A percentile compares a stretch with the other conserved stretches of the same genome.
Evolutionary conservation across 768 basidiomycete species (phyloP).

Genomic region (Lactifluus rugatus): DNA sequence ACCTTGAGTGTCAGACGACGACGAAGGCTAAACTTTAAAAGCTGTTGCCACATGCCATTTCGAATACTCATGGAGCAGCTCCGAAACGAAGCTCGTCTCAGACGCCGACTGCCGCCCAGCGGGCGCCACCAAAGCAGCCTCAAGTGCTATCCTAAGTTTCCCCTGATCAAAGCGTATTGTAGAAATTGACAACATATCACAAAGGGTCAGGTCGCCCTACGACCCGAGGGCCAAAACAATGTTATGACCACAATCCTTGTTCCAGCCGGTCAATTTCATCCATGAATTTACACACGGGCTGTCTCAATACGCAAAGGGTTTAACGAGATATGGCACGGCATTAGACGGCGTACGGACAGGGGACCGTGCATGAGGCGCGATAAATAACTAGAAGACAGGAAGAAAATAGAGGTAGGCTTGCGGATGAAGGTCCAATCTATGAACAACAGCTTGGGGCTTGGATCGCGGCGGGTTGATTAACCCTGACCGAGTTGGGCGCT

Average conservation of each 20-base stretch:
- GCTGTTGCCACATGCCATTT: too few relatives aligned
- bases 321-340: conserved; percentile 1
- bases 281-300: conserved; percentile 25
- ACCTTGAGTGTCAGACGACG: too few relatives aligned
- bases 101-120: too few relatives aligned
- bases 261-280: conserved; percentile 26
- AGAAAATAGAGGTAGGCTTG: neutral
- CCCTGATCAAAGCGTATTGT: neutral
- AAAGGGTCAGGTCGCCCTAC: neutral
- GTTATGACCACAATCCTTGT: neutral
- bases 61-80: too few relatives aligned
- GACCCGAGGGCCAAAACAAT: neutral
- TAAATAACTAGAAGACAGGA: conserved; percentile 2
- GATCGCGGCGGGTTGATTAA: conserved; percentile 44
- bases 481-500: conserved; percentile 52
- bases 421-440: neutral
- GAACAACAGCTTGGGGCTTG: conserved; percentile 41
- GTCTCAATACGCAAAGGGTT: conserved; percentile 3
- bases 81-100: too few relatives aligned
- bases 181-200: neutral
- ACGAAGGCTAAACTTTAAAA: too few relatives aligned
- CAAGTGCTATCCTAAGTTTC: neutral
- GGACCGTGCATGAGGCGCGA: neutral
- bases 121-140: neutral
- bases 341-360: conserved; percentile 1